Percentiles rank a stretch among this genome's conserved stretches.
These are phyloP conservation scores for Funneliformis geosporum DNA, from an alignment of 192 early-diverging fungal genomes.

Conservation along the genomic window DNA sequence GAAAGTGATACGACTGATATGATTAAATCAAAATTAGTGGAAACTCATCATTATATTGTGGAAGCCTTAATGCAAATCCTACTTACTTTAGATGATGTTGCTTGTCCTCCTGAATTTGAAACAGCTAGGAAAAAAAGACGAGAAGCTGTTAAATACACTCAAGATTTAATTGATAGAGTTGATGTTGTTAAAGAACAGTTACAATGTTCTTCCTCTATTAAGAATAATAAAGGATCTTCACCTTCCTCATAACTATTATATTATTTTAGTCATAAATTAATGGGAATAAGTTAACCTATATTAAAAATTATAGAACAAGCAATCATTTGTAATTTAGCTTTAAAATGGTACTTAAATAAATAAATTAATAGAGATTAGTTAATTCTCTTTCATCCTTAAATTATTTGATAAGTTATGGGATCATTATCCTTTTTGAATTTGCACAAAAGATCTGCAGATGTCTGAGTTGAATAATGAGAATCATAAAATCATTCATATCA, in stretches of 20 bases:
- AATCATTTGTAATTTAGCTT: no score
- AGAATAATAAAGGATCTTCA: background rate
- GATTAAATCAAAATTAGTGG: conserved; percentile 64
- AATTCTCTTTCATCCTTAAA: no score
- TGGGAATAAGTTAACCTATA: no score
- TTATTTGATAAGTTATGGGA: no score
- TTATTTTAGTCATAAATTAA: no score
- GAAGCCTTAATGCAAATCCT: conserved; percentile 81
- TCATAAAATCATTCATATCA: no score
- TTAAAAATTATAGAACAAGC: no score
- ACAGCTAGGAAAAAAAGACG: conserved; percentile 70
- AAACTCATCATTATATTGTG: conserved; percentile 63
- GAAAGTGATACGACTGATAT: conserved; percentile 38
- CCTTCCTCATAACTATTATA: background rate
- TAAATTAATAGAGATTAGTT: no score
- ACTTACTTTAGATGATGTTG: conserved; percentile 74
- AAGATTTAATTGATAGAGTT: conserved; percentile 74
- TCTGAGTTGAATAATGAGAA: no score
- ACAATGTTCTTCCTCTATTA: background rate
- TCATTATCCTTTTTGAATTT: no score
- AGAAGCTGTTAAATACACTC: conserved; percentile 70
- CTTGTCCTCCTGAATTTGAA: conserved; percentile 67
- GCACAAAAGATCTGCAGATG: no score
- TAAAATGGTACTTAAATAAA: no score
- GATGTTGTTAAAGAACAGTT: conserved; percentile 62